Evolutionary conservation across 208 protist species (phyloP), one percentile per base, ranked within the genome.

Genomic region (Acanthamoeba sp.): DNA sequence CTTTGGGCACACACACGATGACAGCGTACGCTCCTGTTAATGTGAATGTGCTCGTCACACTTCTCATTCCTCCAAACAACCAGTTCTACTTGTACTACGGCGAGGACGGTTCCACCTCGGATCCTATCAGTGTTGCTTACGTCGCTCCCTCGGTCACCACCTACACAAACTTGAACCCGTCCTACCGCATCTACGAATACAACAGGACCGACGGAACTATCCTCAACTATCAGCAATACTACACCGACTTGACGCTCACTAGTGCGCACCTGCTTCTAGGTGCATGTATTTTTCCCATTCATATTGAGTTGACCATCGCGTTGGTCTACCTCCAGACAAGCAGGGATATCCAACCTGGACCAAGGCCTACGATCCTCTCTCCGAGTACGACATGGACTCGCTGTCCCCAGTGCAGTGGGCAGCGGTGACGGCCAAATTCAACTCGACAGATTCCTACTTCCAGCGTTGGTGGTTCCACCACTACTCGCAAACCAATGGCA

Each of bases 221-320:
- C 50, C 80, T 89, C 32, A 64, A 89, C 80, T 89, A 89, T 27
- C 42, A 55, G 62, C 80, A 89, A 42, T 89, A 89, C 52, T 89
- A 89, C 52, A 89, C 80, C 32, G 80, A 89, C 80, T 48, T 89
- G 3, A 20, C 59, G 16, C 45, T 42, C 29, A 62, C 80, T 10
- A 66, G 80, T 89, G 27, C 78, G 38, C 29, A 55, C 45, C n/a
- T 2, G 34, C 14, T 87, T 48, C 10, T 0, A 34, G 9, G n/a
- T 36, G 48, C 6, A 12, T 80, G 18, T 78, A 3, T 78, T n/a
- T 78, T 45, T 78, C n/a, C 3, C 69, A 32, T 2, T 78, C 20
- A n/a, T n/a, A n/a, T n/a, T n/a, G 18, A 14, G 27, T 18, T 32
- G 34, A 40, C 22, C 36, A 34, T 16, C 24, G 18, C 80, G 4